Conservation (phyloP, 2,329 filamentous ascomycete genomes). For the Sclerotinia spermophila region DNA sequence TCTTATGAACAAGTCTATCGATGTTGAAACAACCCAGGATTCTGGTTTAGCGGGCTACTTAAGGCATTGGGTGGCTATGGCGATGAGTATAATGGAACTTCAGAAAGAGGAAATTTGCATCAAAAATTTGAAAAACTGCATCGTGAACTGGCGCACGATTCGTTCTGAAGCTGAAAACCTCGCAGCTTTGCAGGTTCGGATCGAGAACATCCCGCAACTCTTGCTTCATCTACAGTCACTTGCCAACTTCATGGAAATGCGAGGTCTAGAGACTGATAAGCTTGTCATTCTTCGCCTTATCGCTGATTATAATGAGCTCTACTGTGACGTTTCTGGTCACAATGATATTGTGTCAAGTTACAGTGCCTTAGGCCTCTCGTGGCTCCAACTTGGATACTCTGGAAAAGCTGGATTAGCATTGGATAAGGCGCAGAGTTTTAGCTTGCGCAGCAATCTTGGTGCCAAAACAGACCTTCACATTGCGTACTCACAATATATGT, state of each 20-base stretch:
- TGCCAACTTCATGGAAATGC: slow-evolving; percentile 54
- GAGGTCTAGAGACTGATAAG: slow-evolving; percentile 50
- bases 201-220: slow-evolving; percentile 51
- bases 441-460: slow-evolving; percentile 41
- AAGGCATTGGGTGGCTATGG: slow-evolving; percentile 30
- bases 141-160: slow-evolving; percentile 39
- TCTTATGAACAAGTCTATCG: slow-evolving; percentile 9
- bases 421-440: slow-evolving; percentile 52
- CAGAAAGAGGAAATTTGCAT: slow-evolving; percentile 29
- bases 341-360: slow-evolving; percentile 42
- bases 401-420: slow-evolving; percentile 56
- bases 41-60: slow-evolving; percentile 29
- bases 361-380: slow-evolving; percentile 48
- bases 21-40: slow-evolving; percentile 29
- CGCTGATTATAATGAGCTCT: slow-evolving; percentile 46
- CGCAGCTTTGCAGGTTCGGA: slow-evolving; percentile 40
- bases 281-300: slow-evolving; percentile 49
- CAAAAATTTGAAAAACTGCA: slow-evolving; percentile 26
- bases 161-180: slow-evolving; percentile 43
- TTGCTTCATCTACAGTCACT: slow-evolving; percentile 50
- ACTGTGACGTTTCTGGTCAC: slow-evolving; percentile 40
- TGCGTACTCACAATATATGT: slow-evolving; percentile 69
- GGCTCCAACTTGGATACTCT: slow-evolving; percentile 57
- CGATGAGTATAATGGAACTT: slow-evolving; percentile 31
- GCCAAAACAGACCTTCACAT: slow-evolving; percentile 59